Base-by-base conservation (phyloP, 1,139 yeast genomes). In the Blastobotrys persicus region DNA sequence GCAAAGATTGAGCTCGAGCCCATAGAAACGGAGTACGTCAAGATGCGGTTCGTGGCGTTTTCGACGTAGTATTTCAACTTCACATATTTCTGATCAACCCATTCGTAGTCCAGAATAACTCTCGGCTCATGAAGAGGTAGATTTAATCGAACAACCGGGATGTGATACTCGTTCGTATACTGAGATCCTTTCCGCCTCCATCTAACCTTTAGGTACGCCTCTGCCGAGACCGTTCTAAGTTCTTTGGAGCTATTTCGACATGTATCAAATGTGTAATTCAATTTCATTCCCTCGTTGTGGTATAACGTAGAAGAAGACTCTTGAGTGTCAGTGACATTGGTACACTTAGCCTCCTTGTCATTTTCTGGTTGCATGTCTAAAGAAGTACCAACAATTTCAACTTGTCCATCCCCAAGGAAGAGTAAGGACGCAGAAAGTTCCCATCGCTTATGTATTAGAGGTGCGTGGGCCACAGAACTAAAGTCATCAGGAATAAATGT, bases 61-160 rank as follows among this genome's bases (percentile, higher is more conserved):
- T 87, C 95, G 45, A 87, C 62, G 47, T 76, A 73, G 60, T 80
- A 86, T 11, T 63, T 69, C 37, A 81, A 65, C 32, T 62, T 64
- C 32, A 70, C 57, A 12, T 52, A 57, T 12, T 56, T 58, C 6
- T 46, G 49, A 4, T 42, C 41, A 9, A 35, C 33, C 38, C 44
- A 35, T n/a, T 52, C 51, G 45, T 37, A 38, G 34, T 62, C 65
- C 2, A 82, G 72, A 32, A 85, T 65, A 0, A 83, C 82, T 44
- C 94, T 67, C 1, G 94, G 94, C 59, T 85, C 92, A 42, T 81
- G 74, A 41, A 82, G 71, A 1, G 91, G 88, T 12, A 86, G 63
- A 1, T 74, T 68, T 5, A 82, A 56, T 23, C 64, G 54, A 5
- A 68, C 62, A 6, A 66, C 57, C 2, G 72, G 60, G 14, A 63